Evolutionary conservation across 352 stramenopile genomes (phyloP).

Genomic region (Aphanomyces stellatus): DNA sequence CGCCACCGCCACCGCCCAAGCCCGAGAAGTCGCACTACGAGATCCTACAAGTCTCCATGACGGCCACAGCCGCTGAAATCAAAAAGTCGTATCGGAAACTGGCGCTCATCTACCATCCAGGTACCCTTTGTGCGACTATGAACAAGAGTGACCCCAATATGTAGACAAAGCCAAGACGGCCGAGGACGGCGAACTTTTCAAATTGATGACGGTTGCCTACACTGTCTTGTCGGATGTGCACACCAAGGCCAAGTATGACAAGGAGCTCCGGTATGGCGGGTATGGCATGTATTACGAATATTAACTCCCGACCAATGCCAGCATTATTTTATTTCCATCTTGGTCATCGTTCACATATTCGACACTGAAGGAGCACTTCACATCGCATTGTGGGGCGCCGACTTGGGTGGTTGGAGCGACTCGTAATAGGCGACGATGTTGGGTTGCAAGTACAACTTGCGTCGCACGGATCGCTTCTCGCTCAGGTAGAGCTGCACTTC

Average conservation of each 20-base stretch:
- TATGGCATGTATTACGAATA: conserved; percentile 39
- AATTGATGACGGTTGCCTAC: conserved; percentile 81
- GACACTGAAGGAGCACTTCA: not conserved
- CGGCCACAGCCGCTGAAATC: conserved; percentile 56
- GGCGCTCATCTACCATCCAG: conserved; percentile 79
- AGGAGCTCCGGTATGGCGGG: conserved; percentile 50
- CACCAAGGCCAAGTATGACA: conserved; percentile 58
- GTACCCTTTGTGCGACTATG: conserved; percentile 25
- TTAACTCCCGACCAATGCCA: too few relatives aligned
- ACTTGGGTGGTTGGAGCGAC: conserved; percentile 29
- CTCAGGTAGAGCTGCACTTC: conserved; percentile 85
- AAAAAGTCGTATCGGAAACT: conserved; percentile 88
- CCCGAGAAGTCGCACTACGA: conserved; percentile 56
- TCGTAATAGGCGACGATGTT: conserved; percentile 76
- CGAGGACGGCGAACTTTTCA: conserved; percentile 62
- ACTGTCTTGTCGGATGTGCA: conserved; percentile 63
- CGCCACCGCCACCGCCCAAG: not conserved
- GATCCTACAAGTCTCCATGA: conserved; percentile 52
- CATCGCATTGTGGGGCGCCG: not conserved
- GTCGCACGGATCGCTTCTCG: conserved; percentile 84
- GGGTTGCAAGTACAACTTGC: conserved; percentile 80
- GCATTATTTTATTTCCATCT: too few relatives aligned
- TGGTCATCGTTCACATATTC: not conserved
- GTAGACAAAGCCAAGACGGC: conserved; percentile 66
- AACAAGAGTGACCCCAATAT: not conserved